Percentiles rank a stretch among this genome's conserved stretches.
phyloP scores from a whole-genome alignment of 331 rosid genomes.

The Quercus phellos region DNA sequence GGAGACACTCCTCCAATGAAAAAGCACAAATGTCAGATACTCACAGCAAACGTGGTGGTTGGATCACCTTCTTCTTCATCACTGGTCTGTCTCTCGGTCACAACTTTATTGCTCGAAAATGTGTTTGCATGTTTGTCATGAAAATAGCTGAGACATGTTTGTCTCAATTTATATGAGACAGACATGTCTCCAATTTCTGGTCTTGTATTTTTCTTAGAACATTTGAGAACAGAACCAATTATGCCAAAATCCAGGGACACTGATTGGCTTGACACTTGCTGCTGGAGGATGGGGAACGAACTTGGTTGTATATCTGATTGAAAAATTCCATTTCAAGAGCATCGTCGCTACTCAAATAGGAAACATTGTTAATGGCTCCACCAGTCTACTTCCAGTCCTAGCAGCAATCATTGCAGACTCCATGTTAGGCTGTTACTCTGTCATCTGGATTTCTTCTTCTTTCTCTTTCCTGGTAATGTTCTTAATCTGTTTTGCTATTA shows the following conservation, averaged over 20 bases:
- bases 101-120: too few relatives aligned
- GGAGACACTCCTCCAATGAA: too few relatives aligned
- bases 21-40: not conserved
- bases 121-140: too few relatives aligned
- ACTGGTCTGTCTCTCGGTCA: conserved; percentile 19
- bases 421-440: conserved; percentile 4
- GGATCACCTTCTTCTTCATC: conserved; percentile 44
- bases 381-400: not conserved
- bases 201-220: too few relatives aligned
- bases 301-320: not conserved
- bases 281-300: conserved; percentile 21
- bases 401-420: not conserved
- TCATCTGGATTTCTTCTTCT: conserved; percentile 30
- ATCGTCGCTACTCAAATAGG: not conserved
- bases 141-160: too few relatives aligned
- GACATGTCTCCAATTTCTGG: too few relatives aligned
- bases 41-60: conserved; percentile 31
- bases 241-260: conserved; percentile 25
- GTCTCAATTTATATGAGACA: too few relatives aligned
- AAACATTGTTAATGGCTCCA: not conserved
- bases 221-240: too few relatives aligned
- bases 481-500: not conserved
- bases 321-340: not conserved
- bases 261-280: conserved; percentile 30
- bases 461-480: conserved; percentile 42